Conservation (phyloP, 169 alveolate species). For the Cryptosporidium ubiquitum region DNA sequence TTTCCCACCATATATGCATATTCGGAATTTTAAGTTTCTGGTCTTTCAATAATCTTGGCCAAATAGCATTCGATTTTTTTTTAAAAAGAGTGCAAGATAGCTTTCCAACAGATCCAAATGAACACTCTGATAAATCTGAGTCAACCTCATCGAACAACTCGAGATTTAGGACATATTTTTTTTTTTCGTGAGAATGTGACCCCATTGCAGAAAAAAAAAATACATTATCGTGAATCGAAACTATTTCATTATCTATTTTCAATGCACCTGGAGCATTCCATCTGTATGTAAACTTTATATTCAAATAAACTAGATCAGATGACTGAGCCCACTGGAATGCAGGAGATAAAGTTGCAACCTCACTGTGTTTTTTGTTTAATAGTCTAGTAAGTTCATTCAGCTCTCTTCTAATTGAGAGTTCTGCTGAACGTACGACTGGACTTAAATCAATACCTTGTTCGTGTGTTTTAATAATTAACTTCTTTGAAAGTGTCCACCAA, state of each 20-base stretch:
- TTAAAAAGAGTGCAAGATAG: conserved; percentile 86
- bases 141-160: conserved; percentile 82
- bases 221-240: conserved; percentile 77
- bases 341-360: conserved; percentile 83
- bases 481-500: conserved; percentile 63
- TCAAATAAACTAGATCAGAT: conserved; percentile 86
- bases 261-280: conserved; percentile 95
- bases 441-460: conserved; percentile 67
- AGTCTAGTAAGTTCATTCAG: conserved; percentile 67
- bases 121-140: conserved; percentile 82
- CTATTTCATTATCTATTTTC: conserved; percentile 82
- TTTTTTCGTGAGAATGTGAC: conserved; percentile 85
- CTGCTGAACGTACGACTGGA: conserved; percentile 47
- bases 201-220: conserved; percentile 86
- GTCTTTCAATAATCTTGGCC: conserved; percentile 86
- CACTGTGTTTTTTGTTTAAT: conserved; percentile 70
- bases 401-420: conserved; percentile 65
- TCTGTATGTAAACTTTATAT: conserved; percentile 93
- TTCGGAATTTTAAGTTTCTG: conserved; percentile 84
- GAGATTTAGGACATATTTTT: conserved; percentile 84
- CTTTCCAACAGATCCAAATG: conserved; percentile 89
- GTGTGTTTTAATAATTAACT: conserved; percentile 40
- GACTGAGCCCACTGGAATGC: conserved; percentile 98
- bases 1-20: conserved; percentile 94
- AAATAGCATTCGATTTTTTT: conserved; percentile 78